These are phyloP conservation scores for Acacia crassicarpa DNA, from an alignment of 306 rosid genomes.

Conservation along the genomic window DNA sequence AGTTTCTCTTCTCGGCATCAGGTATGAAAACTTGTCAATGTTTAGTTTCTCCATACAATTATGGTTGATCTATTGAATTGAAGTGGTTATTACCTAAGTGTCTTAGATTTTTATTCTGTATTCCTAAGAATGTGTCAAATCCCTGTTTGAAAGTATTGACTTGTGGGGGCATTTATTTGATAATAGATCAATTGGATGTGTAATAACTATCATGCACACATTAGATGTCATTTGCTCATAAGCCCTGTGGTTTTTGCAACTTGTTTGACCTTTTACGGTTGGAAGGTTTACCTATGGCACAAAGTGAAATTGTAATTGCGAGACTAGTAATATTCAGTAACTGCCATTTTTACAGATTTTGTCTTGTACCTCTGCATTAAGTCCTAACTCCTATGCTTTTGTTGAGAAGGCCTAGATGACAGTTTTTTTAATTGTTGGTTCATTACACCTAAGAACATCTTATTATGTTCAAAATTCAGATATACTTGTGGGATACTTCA, in stretches of 20 bases:
- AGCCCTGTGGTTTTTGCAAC: background rate
- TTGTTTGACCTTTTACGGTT: slow-evolving; percentile 13
- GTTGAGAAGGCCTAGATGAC: background rate
- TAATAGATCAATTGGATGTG: background rate
- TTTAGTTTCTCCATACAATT: slow-evolving; percentile 6
- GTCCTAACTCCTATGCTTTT: background rate
- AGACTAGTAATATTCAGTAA: slow-evolving; percentile 4
- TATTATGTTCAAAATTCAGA: slow-evolving; percentile 48
- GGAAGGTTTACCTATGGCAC: background rate
- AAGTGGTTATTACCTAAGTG: background rate
- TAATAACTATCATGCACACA: background rate
- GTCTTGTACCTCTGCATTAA: background rate
- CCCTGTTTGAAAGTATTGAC: background rate
- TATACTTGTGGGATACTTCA: slow-evolving; percentile 83
- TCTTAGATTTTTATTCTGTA: background rate
- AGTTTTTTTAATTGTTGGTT: background rate
- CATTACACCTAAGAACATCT: slow-evolving; percentile 1
- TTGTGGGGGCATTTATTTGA: background rate
- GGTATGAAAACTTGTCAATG: slow-evolving; percentile 42
- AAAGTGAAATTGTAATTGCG: background rate
- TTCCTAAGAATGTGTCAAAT: background rate
- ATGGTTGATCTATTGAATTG: background rate
- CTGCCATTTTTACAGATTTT: slow-evolving; percentile 5
- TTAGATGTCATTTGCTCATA: background rate
- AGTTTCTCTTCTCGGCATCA: slow-evolving; percentile 82